phyloP scores from a whole-genome alignment of 306 rosid genomes.

The Corylus heterophylla region DNA sequence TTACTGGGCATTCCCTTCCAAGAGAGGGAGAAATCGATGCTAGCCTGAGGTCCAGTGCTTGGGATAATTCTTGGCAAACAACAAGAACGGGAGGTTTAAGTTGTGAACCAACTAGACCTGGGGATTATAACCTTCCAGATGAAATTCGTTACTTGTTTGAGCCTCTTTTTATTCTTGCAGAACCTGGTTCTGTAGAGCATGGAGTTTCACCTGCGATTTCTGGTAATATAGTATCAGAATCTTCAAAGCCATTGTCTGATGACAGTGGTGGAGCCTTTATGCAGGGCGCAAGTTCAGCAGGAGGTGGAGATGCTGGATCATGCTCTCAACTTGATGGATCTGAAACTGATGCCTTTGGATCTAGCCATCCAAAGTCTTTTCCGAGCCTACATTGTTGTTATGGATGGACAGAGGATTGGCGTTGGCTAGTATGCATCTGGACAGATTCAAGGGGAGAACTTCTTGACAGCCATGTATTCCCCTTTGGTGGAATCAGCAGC shows the following conservation, averaged over 20 bases:
- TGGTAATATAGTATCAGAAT: conserved; percentile 62
- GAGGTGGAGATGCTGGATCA: conserved; percentile 65
- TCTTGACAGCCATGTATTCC: conserved; percentile 86
- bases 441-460: conserved; percentile 97
- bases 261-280: conserved; percentile 70
- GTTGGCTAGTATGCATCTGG: conserved; percentile 98
- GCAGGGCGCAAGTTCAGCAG: conserved; percentile 56
- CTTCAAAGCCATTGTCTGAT: conserved; percentile 73
- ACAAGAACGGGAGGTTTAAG: conserved; percentile 70
- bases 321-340: conserved; percentile 70
- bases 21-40: conserved; percentile 98
- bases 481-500: conserved; percentile 98
- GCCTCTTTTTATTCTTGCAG: conserved; percentile 93
- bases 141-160: conserved; percentile 92
- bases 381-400: conserved; percentile 98
- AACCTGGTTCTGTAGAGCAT: conserved; percentile 87
- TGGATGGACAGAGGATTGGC: conserved; percentile 99
- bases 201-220: conserved; percentile 62
- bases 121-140: conserved; percentile 68
- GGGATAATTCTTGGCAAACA: conserved; percentile 97
- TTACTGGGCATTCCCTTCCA: conserved; percentile 82
- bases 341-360: conserved; percentile 55
- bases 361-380: conserved; percentile 48
- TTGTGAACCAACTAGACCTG: conserved; percentile 78
- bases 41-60: conserved; percentile 74